Conservation (phyloP, 257 asterid species). For the Solanum piurae region DNA sequence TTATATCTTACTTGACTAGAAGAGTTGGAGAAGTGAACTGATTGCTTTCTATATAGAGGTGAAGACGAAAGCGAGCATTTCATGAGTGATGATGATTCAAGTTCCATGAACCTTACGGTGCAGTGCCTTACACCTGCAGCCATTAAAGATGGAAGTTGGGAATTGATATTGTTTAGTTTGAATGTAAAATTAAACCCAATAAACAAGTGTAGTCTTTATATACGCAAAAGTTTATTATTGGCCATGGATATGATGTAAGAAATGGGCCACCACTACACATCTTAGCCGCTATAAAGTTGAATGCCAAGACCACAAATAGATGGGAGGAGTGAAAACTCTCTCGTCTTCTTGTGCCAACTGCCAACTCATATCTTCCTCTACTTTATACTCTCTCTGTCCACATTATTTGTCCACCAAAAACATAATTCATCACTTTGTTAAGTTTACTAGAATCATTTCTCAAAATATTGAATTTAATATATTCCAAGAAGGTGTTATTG, state of each 20-base stretch:
- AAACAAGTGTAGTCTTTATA: background rate
- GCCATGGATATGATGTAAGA: background rate
- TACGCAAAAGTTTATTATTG: background rate
- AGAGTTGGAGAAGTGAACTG: slow-evolving; percentile 20
- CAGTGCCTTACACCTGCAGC: slow-evolving; percentile 22
- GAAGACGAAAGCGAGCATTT: slow-evolving; percentile 20
- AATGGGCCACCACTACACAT: background rate
- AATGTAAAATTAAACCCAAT: background rate
- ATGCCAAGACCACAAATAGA: background rate
- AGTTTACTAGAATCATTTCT: no score
- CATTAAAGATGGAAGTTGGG: slow-evolving; percentile 1
- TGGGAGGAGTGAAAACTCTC: background rate
- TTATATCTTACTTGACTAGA: background rate
- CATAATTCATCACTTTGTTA: no score
- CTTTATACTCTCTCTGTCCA: no score
- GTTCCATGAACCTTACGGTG: slow-evolving; percentile 32
- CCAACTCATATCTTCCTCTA: background rate
- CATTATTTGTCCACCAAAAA: no score
- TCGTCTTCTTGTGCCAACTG: background rate
- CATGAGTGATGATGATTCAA: slow-evolving; percentile 13
- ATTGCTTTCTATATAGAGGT: slow-evolving; percentile 16
- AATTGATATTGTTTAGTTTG: background rate
- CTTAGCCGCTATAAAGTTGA: background rate
- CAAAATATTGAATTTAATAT: no score
- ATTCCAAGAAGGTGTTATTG: no score